These are phyloP conservation scores for Eutrema japonicum DNA, from an alignment of 345 rosid genomes.

Conservation along the genomic window DNA sequence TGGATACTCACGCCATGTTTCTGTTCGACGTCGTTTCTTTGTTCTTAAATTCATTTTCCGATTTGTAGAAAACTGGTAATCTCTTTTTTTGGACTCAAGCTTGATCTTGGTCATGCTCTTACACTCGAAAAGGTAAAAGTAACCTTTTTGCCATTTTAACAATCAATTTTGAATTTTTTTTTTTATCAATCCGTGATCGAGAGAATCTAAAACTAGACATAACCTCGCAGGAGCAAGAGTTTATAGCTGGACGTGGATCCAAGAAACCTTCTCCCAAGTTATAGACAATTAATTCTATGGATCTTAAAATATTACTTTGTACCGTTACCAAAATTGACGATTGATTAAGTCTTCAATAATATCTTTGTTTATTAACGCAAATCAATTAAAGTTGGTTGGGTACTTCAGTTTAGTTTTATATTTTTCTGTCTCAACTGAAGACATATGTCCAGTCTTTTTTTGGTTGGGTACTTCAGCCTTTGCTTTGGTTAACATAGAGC, in stretches of 20 bases:
- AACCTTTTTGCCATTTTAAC: not conserved
- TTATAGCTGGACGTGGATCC: no score
- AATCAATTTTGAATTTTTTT: not conserved
- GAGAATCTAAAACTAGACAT: not conserved
- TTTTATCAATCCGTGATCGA: not conserved
- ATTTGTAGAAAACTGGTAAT: not conserved
- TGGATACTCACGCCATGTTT: conserved; percentile 88
- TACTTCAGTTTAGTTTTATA: conserved; percentile 8
- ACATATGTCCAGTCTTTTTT: not conserved
- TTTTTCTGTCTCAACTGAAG: conserved; percentile 1
- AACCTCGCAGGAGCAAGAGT: no score
- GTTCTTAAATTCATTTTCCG: not conserved
- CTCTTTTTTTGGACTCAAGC: conserved; percentile 52
- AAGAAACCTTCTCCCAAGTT: no score
- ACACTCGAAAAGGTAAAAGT: conserved; percentile 75
- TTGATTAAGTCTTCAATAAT: conserved; percentile 13
- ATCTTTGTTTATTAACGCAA: conserved; percentile 16
- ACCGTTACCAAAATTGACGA: not conserved
- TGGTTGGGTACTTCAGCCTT: no score
- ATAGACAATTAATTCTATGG: not conserved
- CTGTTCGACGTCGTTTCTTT: conserved; percentile 4
- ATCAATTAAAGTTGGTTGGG: conserved; percentile 3
- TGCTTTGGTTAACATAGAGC: no score
- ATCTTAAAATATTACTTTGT: conserved; percentile 6
- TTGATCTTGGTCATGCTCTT: conserved; percentile 77